Evolutionary conservation across 208 protist genomes (phyloP), one percentile per base, ranked within the genome.

Genomic region (Leishmania gerbilli): DNA sequence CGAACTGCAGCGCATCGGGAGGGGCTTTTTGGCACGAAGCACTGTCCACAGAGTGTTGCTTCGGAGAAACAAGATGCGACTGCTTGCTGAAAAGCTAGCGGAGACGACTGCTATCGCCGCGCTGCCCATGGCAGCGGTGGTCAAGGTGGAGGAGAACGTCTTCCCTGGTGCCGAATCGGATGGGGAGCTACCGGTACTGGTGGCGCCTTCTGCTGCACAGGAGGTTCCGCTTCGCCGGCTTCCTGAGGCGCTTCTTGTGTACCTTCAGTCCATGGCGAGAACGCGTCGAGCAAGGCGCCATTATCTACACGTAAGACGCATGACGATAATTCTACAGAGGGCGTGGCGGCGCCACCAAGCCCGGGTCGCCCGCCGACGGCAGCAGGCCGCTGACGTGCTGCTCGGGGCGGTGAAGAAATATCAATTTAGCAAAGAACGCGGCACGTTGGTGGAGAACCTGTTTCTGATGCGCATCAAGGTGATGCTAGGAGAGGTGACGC

Each of bases 401-500:
- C 40, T 81, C 6, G 49, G 55, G 5, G 71, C 67, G 56, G 58
- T 88, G 19, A 78, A 71, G 34, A 31, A 74, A 34, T 75, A 83
- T 68, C 31, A 65, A 13, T 27, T 83, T 8, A 64, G 74, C 27
- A 51, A 31, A 17, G 77, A 76, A 3, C 21, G 77, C 31, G 27
- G 56, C 60, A 71, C 67, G 13, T 71, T 60, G 47, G 21, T 82
- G 34, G 74, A 76, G 42, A 68, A 76, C 9, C 84, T 84, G 74
- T 85, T 77, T 27, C 40, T 77, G 37, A 64, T 11, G 15, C 88
- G 80, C 60, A 87, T 84, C 34, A 72, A 56, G 49, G 58, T 60
- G 31, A 62, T 89, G 76, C 76, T 85, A 71, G 62, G 77, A 1
- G 79, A 83, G 21, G 88, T 91, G 31, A 91, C 88, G 34, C 78